These are phyloP conservation scores for Acorus calamus DNA, from an alignment of 106 monocot genomes.

Conservation along the genomic window DNA sequence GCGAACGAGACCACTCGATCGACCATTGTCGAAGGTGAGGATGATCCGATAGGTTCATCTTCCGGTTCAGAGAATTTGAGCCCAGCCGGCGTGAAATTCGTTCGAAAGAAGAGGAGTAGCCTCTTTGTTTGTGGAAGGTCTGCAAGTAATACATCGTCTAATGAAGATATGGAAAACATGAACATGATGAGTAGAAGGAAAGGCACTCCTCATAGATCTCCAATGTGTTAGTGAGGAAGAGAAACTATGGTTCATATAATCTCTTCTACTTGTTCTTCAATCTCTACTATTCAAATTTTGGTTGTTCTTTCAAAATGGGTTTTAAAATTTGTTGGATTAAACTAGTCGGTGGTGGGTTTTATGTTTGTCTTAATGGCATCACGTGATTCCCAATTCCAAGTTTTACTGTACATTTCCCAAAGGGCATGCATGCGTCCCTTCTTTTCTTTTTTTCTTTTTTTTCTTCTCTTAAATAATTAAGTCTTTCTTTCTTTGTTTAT, in stretches of 20 bases:
- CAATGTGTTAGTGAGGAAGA: constrained; percentile 40
- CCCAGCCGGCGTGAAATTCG: constrained; percentile 26
- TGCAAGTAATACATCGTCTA: constrained; percentile 17
- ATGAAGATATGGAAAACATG: constrained; percentile 30
- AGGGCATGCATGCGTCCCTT: not conserved
- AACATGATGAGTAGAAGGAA: constrained; percentile 85
- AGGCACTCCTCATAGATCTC: constrained; percentile 87
- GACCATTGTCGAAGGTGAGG: constrained; percentile 55
- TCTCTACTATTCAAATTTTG: no score
- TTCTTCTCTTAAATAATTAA: no score
- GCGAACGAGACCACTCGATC: constrained; percentile 62
- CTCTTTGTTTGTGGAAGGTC: constrained; percentile 45
- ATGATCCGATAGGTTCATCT: constrained; percentile 41
- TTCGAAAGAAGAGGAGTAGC: constrained; percentile 47
- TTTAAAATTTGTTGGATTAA: no score
- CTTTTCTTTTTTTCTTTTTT: no score
- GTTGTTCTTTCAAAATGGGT: no score
- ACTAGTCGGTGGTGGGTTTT: no score
- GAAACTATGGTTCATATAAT: no score
- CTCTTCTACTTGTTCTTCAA: no score
- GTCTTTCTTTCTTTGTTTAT: no score
- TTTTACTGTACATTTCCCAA: constrained; percentile 6
- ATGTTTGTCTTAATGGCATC: no score
- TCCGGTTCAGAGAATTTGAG: constrained; percentile 80
- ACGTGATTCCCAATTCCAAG: no score